Conservation (phyloP, 2,329 filamentous ascomycete species). For the Fusarium xylarioides region DNA sequence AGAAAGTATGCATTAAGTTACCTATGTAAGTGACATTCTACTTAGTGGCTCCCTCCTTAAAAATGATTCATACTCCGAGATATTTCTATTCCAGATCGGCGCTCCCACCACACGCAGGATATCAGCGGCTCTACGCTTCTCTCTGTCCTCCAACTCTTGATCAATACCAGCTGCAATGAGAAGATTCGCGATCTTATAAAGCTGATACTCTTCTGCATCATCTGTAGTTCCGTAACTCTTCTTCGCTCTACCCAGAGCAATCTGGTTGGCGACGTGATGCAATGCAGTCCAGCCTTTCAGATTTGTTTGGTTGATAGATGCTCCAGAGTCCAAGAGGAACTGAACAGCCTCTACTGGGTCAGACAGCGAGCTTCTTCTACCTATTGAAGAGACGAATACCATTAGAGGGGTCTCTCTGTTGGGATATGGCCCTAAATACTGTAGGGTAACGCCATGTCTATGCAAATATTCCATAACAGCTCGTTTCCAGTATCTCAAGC, state of each 20-base stretch:
- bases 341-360: not conserved
- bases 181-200: not conserved
- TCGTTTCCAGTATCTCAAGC: not conserved
- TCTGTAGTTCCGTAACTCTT: not conserved
- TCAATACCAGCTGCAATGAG: not conserved
- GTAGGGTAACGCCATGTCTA: not conserved
- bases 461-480: not conserved
- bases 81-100: slow-evolving; percentile 8
- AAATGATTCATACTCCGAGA: not conserved
- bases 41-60: not conserved
- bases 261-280: slow-evolving; percentile 11
- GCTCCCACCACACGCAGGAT: not conserved
- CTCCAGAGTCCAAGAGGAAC: slow-evolving; percentile 1
- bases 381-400: not conserved
- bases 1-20: not conserved
- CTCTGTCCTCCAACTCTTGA: slow-evolving; percentile 5
- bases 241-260: slow-evolving; percentile 3
- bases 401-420: slow-evolving; percentile 1
- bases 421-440: not conserved
- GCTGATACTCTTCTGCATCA: not conserved
- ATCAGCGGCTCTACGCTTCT: slow-evolving; percentile 1
- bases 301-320: slow-evolving; percentile 3
- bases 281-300: slow-evolving; percentile 4
- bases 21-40: not conserved
- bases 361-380: fast-evolving